Evolutionary conservation across 805 yeast species (phyloP).

Genomic region (Starmerella sirachaensis): DNA sequence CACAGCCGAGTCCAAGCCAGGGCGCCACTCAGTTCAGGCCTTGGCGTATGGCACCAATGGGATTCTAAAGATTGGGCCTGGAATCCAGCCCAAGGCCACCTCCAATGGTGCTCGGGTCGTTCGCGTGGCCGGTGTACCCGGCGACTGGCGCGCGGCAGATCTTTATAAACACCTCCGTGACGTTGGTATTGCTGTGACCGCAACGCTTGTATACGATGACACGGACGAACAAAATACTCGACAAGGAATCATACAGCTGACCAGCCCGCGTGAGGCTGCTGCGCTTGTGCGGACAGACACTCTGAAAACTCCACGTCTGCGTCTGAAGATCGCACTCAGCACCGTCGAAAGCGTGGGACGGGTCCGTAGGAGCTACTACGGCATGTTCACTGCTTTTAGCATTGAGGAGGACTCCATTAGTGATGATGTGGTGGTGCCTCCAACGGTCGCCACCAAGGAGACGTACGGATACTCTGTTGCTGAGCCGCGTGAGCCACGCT

Average conservation of each 20-base stretch:
- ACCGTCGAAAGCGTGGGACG: constrained; percentile 11
- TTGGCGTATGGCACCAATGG: neutral
- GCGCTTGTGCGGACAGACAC: neutral
- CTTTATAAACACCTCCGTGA: constrained; percentile 8
- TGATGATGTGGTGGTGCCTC: too few species aligned
- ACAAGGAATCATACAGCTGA: constrained; percentile 15
- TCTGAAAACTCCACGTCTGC: constrained; percentile 4
- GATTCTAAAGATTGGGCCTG: neutral
- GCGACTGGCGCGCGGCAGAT: constrained; percentile 12
- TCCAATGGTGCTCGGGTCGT: constrained; percentile 12
- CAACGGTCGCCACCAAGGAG: neutral
- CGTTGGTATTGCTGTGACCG: constrained; percentile 6
- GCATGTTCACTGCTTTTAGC: constrained; percentile 13
- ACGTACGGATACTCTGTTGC: constrained; percentile 12
- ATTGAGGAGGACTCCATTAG: constrained; percentile 1
- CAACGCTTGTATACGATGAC: constrained; percentile 16
- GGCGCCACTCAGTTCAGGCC: neutral
- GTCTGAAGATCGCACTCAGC: constrained; percentile 7
- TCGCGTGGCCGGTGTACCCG: constrained; percentile 16
- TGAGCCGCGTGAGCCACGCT: constrained; percentile 13
- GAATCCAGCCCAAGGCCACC: neutral
- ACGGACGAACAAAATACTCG: constrained; percentile 10
- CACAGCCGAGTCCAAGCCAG: neutral
- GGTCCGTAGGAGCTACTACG: constrained; percentile 11
- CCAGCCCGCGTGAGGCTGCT: constrained; percentile 1